Base-by-base conservation (phyloP, 2,329 filamentous ascomycete species). In the Salinomyces thailandicus region DNA sequence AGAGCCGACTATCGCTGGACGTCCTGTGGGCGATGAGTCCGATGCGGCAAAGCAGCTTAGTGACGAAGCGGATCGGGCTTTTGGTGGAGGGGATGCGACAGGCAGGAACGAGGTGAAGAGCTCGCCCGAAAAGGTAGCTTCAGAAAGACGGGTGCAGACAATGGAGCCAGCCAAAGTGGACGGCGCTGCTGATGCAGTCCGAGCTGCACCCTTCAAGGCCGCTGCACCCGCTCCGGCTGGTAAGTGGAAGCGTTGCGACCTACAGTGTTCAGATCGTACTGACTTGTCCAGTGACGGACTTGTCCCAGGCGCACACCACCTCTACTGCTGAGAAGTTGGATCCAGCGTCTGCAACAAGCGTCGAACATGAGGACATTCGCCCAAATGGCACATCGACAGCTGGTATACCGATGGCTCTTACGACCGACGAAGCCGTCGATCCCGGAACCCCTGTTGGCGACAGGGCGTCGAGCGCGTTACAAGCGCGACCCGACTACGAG, bases 281-380 rank as follows among this genome's bases (percentile, higher is more conserved):
- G 22, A 26, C 22, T 4, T 26, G 20, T 9, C 31, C 37, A 37
- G 36, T 38, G 17, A 38, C 42, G 6, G 42, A 45, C 26, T 31
- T 36, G 11, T 24, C 31, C 33, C 30, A 37, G n/a, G 33, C 33
- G 11, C 33, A 41, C 29, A 42, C 33, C 17, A 33, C 32, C n/a
- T 31, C 43, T 14, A 38, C 38, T 16, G 37, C 38, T 31, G 37
- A 41, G 22, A 27, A 36, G 17, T 19, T 26, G 28, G 31, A 38
- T 9, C 18, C 36, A 14, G 15, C 35, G 13, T 11, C 31, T 6
- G 18, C 36, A 5, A 30, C 38, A 29, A 31, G 9, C 22, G 22
- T n/a, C 22, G 22, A 8, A n/a, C 22, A 26, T 8, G 9, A 26
- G 9, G 22, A 26, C 9, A 26, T n/a, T n/a, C n/a, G n/a, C n/a